Percentiles rank a stretch among this genome's conserved stretches.
Evolutionary conservation across 1,284 basidiomycete genomes (phyloP).

Genomic region (Xanthoconium separans): DNA sequence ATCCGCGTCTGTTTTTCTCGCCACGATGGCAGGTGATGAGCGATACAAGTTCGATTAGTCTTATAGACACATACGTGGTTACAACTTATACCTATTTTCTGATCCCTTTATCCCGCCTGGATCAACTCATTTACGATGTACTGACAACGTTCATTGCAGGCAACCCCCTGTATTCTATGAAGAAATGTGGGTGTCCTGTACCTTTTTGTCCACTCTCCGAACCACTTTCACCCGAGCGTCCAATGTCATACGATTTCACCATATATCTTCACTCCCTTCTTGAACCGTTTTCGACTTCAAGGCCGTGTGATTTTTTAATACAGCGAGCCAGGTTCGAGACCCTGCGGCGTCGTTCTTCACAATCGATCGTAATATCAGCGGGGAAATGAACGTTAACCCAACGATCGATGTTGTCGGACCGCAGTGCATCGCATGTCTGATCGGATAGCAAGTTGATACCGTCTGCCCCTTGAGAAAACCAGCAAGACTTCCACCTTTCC

Average conservation of each 20-base stretch:
- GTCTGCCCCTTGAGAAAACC: background rate
- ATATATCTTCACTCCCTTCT: slow-evolving; percentile 2
- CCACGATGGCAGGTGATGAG: slow-evolving; percentile 50
- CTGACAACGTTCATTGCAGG: slow-evolving; percentile 18
- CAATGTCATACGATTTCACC: slow-evolving; percentile 2
- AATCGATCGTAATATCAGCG: background rate
- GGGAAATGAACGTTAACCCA: background rate
- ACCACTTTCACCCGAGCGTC: background rate
- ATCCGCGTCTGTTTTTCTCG: slow-evolving; percentile 5
- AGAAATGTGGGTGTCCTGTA: background rate
- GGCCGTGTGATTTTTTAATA: slow-evolving; percentile 14
- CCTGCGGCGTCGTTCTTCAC: background rate
- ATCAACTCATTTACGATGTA: background rate
- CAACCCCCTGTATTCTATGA: background rate
- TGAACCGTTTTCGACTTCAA: background rate
- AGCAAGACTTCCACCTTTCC: background rate
- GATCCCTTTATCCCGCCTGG: slow-evolving; percentile 16
- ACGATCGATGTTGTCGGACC: background rate
- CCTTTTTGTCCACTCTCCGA: background rate
- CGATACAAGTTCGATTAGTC: slow-evolving; percentile 73
- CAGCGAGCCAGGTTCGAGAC: slow-evolving; percentile 2
- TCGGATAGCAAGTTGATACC: background rate
- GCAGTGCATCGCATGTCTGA: background rate
- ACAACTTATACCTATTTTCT: slow-evolving; percentile 35
- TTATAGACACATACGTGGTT: slow-evolving; percentile 62